These are phyloP conservation scores for Polyporus arcularius DNA, from an alignment of 768 basidiomycete genomes.

Conservation along the genomic window DNA sequence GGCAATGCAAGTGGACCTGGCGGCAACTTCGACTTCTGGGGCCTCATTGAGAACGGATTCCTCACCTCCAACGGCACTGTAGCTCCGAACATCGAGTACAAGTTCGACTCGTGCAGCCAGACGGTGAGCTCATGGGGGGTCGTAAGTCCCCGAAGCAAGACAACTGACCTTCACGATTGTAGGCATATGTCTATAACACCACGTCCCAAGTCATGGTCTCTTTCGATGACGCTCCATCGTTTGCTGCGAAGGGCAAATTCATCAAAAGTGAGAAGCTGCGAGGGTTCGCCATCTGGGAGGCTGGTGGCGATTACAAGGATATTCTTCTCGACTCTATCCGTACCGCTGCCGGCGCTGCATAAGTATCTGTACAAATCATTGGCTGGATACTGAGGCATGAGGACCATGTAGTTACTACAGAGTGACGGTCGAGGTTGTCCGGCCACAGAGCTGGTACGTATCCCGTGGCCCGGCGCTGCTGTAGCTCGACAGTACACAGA, in stretches of 20 bases:
- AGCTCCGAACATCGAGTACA: constrained; percentile 50
- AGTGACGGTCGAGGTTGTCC: too few species aligned
- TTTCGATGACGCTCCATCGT: constrained; percentile 65
- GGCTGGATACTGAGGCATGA: too few species aligned
- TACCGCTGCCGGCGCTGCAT: constrained; percentile 12
- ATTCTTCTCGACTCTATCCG: constrained; percentile 61
- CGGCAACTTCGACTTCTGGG: constrained; percentile 67
- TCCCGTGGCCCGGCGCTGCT: too few species aligned
- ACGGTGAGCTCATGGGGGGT: constrained; percentile 50
- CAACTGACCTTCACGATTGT: not conserved
- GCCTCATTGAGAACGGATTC: constrained; percentile 57
- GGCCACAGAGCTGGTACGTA: too few species aligned
- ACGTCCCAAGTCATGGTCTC: constrained; percentile 57
- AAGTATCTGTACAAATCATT: not conserved
- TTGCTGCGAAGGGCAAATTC: constrained; percentile 60
- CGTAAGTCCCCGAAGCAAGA: too few species aligned
- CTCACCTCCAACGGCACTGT: constrained; percentile 47
- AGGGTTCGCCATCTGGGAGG: constrained; percentile 76
- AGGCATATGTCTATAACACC: constrained; percentile 72
- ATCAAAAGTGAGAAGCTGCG: constrained; percentile 53
- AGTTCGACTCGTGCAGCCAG: constrained; percentile 69
- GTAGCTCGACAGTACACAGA: too few species aligned
- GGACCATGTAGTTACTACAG: too few species aligned
- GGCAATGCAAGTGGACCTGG: constrained; percentile 53
- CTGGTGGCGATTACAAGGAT: constrained; percentile 64